phyloP scores from a whole-genome alignment of 352 stramenopile species.

The Globisporangium polare region DNA sequence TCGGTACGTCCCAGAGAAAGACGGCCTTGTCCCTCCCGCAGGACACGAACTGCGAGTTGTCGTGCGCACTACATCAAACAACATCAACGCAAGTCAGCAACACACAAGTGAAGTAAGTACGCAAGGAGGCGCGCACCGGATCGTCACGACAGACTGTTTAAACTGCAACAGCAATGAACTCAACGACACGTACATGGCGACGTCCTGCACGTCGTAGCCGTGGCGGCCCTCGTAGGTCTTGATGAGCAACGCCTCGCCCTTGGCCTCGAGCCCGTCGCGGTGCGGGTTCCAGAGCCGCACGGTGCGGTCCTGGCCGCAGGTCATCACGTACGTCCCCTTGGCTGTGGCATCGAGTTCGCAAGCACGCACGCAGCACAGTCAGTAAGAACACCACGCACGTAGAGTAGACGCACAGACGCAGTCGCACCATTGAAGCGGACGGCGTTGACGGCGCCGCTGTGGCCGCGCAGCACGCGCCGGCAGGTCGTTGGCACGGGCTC shows the following conservation, averaged over 20 bases:
- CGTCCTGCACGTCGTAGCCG: constrained; percentile 87
- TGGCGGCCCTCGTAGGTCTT: constrained; percentile 86
- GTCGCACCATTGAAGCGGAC: constrained; percentile 77
- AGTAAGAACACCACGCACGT: background rate
- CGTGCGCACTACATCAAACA: constrained; percentile 40
- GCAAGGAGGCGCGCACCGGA: background rate
- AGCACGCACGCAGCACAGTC: background rate
- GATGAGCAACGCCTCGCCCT: constrained; percentile 65
- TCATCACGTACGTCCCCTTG: constrained; percentile 89
- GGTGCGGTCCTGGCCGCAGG: constrained; percentile 83
- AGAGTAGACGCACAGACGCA: background rate
- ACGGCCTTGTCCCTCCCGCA: constrained; percentile 83
- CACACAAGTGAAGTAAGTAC: background rate
- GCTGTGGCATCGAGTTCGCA: constrained; percentile 22
- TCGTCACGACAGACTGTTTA: background rate
- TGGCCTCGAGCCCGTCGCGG: constrained; percentile 51
- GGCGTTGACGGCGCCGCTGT: constrained; percentile 69
- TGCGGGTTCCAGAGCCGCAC: constrained; percentile 88
- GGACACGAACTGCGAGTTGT: constrained; percentile 87
- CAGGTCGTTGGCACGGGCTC: constrained; percentile 31
- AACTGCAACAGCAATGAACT: background rate
- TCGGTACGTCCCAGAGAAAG: constrained; percentile 89
- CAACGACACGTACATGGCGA: constrained; percentile 64
- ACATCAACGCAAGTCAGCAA: background rate
- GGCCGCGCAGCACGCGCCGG: constrained; percentile 54